phyloP scores from a whole-genome alignment of 805 yeast species.

The Saccharomycopsis babjevae region DNA sequence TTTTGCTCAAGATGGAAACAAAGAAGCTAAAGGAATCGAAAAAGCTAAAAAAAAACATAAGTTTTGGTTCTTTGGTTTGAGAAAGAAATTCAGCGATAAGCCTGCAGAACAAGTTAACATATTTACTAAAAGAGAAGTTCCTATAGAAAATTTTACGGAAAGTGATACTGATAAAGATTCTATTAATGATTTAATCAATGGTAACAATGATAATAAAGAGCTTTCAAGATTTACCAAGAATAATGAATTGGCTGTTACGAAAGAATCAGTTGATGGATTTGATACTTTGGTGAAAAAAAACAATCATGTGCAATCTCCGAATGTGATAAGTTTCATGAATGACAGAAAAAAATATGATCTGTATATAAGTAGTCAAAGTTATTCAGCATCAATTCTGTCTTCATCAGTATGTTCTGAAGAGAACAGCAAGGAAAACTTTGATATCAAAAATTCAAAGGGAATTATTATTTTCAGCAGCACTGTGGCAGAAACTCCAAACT shows the following conservation, averaged over 20 bases:
- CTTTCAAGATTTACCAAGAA: background rate
- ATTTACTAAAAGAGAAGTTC: background rate
- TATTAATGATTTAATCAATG: background rate
- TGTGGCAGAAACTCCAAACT: background rate
- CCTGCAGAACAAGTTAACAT: background rate
- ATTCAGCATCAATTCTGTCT: background rate
- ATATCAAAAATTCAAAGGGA: background rate
- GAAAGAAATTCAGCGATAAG: background rate
- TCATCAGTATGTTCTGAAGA: background rate
- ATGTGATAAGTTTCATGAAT: background rate
- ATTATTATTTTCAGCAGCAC: background rate
- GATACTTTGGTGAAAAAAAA: background rate
- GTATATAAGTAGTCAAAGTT: background rate
- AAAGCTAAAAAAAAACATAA: conserved; percentile 7
- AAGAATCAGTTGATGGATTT: background rate
- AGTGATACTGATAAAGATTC: background rate
- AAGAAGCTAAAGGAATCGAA: background rate
- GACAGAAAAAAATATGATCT: background rate
- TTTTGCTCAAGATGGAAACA: background rate
- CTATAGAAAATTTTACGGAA: background rate
- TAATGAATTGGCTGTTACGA: background rate
- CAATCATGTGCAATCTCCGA: background rate
- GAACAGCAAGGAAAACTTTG: background rate
- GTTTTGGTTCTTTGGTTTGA: conserved; percentile 12
- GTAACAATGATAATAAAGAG: background rate